Base-by-base conservation (phyloP, 169 alveolate species). In the Babesia ovis region DNA sequence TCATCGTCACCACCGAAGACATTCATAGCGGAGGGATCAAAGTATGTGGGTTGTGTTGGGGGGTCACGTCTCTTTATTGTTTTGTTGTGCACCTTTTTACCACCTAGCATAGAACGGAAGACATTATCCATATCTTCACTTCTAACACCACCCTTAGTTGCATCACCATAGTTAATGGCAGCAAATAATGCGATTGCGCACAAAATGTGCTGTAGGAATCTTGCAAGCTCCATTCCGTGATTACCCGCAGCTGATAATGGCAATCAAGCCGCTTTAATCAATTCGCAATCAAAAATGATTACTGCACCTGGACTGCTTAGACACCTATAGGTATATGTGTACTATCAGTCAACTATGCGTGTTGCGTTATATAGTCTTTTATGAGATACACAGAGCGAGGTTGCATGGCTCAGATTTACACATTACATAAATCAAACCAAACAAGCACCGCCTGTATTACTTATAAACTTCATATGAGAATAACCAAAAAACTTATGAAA, bases 101-200 rank as follows among this genome's bases (percentile, higher is more conserved):
- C 22, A 23, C 42, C 64, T 55, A 55, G 42, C 4, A 55, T 58
- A 9, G 42, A 11, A 4, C 22, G 5, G 64, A 55, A 32, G 5
- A 22, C 64, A 22, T 32, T 27, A 45, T 55, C 64, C 64, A 55
- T 55, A 32, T 55, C 64, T 5, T 55, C 12, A 5, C 64, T 20
- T 18, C 12, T 20, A 48, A 48, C 27, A 20, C 56, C 56, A 6
- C 25, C 14, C 27, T 20, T 48, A 5, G 20, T 12, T 18, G 32
- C 27, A 6, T 48, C 27, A 8, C 56, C 56, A 48, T 48, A 12
- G 27, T 18, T 18, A 5, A 20, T 18, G 5, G 27, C 5, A 8
- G 56, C 27, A 20, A 12, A 48, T 48, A 48, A 18, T 18, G 56
- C 56, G 27, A 48, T 20, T 8, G 27, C 27, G 27, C 20, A 20